A percentile compares a stretch with the other conserved stretches of the same genome.
Evolutionary conservation across 1,284 basidiomycete genomes (phyloP).

Genomic region (Austropuccinia psidii): DNA sequence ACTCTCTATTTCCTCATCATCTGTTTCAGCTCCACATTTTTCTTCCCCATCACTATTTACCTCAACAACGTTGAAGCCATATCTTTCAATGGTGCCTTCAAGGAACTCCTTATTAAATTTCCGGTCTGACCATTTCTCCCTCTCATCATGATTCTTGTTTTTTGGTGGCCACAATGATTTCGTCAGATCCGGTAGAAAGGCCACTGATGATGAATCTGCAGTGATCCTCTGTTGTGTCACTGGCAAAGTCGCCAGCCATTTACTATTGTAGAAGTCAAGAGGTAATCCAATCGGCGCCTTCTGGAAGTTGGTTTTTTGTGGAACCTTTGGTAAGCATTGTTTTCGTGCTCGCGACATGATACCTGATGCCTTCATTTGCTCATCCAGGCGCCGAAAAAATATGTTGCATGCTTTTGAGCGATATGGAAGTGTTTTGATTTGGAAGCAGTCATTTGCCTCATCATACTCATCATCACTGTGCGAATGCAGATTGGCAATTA

Average conservation of each 20-base stretch:
- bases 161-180: background rate
- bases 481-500: background rate
- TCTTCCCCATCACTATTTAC: too few species aligned
- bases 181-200: background rate
- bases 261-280: constrained; percentile 13
- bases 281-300: constrained; percentile 15
- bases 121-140: background rate
- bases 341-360: background rate
- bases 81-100: too few species aligned
- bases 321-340: background rate
- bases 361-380: background rate
- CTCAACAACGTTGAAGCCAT: too few species aligned
- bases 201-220: background rate
- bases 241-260: background rate
- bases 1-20: too few species aligned
- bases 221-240: background rate
- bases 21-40: too few species aligned
- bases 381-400: constrained; percentile 10
- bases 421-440: constrained; percentile 5
- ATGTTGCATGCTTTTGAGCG: background rate
- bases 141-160: background rate
- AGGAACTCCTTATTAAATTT: background rate
- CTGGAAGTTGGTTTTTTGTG: background rate
- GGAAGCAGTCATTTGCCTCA: background rate
- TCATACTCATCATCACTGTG: constrained; percentile 21